A percentile compares a stretch with the other conserved stretches of the same genome.
Evolutionary conservation across 176 grass and related monocot genomes (phyloP).

Genomic region (Triticum turgidum): DNA sequence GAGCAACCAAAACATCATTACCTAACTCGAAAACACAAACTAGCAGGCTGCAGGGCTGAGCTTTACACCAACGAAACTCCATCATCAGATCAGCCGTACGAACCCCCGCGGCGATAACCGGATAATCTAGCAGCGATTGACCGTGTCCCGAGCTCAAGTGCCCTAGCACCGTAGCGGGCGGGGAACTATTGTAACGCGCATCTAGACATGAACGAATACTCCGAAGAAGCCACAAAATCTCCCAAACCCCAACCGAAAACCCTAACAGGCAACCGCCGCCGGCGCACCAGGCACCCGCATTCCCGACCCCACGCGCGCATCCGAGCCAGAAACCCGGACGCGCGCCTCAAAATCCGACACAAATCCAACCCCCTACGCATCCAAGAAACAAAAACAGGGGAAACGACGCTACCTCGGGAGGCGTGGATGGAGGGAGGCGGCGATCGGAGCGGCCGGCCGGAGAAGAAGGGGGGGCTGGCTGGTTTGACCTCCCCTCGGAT

Average conservation of each 20-base stretch:
- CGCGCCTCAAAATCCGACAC: neutral
- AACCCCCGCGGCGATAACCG: neutral
- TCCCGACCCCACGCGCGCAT: neutral
- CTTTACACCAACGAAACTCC: neutral
- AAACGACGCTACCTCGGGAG: slow-evolving; percentile 26
- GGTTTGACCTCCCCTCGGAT: slow-evolving; percentile 16
- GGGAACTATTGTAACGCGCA: neutral
- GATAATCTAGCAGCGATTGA: neutral
- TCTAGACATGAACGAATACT: neutral
- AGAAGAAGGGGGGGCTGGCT: neutral
- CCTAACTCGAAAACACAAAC: too few species aligned
- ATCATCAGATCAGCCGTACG: neutral
- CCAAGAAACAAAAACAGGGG: neutral
- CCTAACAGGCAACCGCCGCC: neutral
- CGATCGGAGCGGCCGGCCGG: neutral
- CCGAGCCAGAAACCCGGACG: neutral
- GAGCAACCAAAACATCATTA: too few species aligned
- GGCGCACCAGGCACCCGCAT: neutral
- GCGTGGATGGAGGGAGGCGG: neutral
- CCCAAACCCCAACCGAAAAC: neutral
- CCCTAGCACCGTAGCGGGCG: neutral
- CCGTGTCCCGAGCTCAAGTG: neutral
- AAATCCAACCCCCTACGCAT: neutral
- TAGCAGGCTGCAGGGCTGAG: neutral
- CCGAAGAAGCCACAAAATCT: neutral